Evolutionary conservation across 208 protist genomes (phyloP), one percentile per base, ranked within the genome.

Genomic region (Acanthamoeba triangularis): DNA sequence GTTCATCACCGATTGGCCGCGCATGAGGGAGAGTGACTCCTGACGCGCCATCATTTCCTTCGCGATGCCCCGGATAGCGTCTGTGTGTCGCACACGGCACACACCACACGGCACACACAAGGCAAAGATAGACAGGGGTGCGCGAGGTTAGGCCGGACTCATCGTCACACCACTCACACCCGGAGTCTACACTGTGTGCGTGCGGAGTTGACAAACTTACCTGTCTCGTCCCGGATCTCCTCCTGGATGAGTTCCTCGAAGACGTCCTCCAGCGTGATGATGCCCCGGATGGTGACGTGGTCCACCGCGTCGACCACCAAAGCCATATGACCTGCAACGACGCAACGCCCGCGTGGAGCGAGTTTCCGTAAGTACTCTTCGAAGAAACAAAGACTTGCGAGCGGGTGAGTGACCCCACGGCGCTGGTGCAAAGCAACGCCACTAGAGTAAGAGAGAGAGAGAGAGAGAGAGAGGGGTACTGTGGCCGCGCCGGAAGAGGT

Each of bases 231-330:
- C 1, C 11, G 13, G 78, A 87, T 87, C 78, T 87, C 78, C 78
- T 87, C 96, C 67, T 97, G 67, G 54, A 97, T 96, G 82, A 98
- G 94, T 76, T 97, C 94, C 80, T 96, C 96, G 54, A 98, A 95
- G 52, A 98, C 72, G 93, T 98, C 96, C 84, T 97, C 96, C 18
- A 98, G 44, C 13, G 96, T 97, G 7, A 98, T 94, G 63, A 98
- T 69, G 33, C 97, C 97, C 33, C 92, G n/a, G 37, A 97, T 37
- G 11, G 95, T 85, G 25, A 90, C 78, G 0, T 35, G 3, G 90
- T 94, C 90, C 6, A 10, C 18, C 35, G 90, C 52, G 54, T 94
- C 90, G 28, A 94, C 90, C 37, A 94, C 90, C 2, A 94, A 23
- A 10, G 90, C 90, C 90, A 94, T 94, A 49, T 94, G 90, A 84